Evolutionary conservation across 441 rosid genomes (phyloP).

Genomic region (Macaranga tanarius): DNA sequence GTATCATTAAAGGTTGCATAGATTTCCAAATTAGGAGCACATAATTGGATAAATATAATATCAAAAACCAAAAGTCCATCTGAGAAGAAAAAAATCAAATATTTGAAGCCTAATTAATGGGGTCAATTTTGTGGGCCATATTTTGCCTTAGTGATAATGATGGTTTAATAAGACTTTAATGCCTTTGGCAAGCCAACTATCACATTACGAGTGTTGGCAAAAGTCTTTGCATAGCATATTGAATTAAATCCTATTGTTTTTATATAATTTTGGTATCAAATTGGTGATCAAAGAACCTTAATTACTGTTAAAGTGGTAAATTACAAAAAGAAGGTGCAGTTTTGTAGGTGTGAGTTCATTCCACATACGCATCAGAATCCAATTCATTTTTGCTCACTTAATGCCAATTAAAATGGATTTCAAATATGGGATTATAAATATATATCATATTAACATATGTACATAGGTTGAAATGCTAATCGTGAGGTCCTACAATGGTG

Average conservation of each 20-base stretch:
- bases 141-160: slow-evolving; percentile 2
- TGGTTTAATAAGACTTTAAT: slow-evolving; percentile 1
- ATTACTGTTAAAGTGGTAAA: background rate
- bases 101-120: slow-evolving; percentile 5
- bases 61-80: background rate
- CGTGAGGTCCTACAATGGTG: no score
- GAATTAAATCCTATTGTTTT: background rate
- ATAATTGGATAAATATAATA: slow-evolving; percentile 25
- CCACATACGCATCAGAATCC: no score
- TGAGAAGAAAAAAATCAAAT: slow-evolving; percentile 1
- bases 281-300: slow-evolving; percentile 8
- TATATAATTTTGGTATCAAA: background rate
- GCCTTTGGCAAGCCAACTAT: slow-evolving; percentile 12
- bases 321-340: no score
- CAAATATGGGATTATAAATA: no score
- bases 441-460: no score
- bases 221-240: background rate
- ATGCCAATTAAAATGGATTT: no score
- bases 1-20: slow-evolving; percentile 22
- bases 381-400: no score
- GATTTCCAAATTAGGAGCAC: slow-evolving; percentile 25
- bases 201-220: background rate
- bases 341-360: no score
- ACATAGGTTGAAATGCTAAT: no score
- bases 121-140: background rate